Evolutionary conservation across 176 grass and related monocot species (phyloP).

Genomic region (Hordeum vulgare): DNA sequence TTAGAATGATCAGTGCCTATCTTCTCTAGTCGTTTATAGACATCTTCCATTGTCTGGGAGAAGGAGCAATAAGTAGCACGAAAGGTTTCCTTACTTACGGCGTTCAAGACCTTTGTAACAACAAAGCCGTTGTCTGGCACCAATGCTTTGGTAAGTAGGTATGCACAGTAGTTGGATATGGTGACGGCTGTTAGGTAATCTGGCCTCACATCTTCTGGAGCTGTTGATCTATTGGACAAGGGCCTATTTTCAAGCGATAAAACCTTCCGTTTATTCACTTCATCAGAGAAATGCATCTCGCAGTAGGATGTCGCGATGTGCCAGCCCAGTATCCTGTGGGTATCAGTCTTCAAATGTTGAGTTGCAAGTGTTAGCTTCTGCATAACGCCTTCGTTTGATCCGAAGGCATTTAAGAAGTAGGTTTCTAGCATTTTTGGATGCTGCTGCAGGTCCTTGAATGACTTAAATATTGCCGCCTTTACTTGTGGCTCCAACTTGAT

Average conservation of each 20-base stretch:
- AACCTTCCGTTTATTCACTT: rapidly evolving
- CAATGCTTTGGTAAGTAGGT: neutral
- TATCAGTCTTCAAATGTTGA: neutral
- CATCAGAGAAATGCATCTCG: neutral
- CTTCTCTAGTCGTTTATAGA: neutral
- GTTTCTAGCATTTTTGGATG: neutral
- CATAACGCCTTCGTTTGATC: neutral
- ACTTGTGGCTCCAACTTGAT: neutral
- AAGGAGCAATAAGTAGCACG: neutral
- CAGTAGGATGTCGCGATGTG: conserved; percentile 5
- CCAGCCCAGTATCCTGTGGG: conserved; percentile 17
- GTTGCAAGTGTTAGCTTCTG: neutral
- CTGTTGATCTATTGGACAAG: neutral
- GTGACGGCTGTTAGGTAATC: neutral
- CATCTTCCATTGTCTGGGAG: neutral
- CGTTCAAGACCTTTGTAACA: rapidly evolving
- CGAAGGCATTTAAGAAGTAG: neutral
- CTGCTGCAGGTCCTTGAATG: neutral
- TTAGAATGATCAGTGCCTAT: neutral
- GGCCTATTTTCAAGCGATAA: rapidly evolving
- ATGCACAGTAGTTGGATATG: conserved; percentile 13
- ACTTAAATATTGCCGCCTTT: neutral
- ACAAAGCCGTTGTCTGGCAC: neutral
- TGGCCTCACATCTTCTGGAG: neutral
- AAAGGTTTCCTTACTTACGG: rapidly evolving